Percentiles rank a stretch among this genome's conserved stretches.
phyloP scores from a whole-genome alignment of 2,329 filamentous ascomycete species.

The Lizonia empirigonia region DNA sequence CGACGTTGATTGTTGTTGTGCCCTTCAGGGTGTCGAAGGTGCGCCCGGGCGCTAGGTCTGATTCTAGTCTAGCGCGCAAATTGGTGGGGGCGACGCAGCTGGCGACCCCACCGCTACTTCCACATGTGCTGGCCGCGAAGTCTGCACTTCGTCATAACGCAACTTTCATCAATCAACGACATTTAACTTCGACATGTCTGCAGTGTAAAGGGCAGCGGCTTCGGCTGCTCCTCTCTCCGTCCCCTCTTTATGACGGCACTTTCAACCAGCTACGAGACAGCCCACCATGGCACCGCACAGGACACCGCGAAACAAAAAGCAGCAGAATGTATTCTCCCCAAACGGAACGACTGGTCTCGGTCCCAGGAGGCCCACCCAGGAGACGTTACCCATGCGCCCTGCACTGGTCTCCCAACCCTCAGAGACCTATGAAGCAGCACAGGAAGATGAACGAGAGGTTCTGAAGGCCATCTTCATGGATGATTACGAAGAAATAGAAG shows the following conservation, averaged over 20 bases:
- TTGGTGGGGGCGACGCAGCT: slow-evolving; percentile 27
- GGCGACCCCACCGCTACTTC: slow-evolving; percentile 31
- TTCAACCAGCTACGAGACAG: slow-evolving; percentile 44
- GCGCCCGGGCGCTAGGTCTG: slow-evolving; percentile 30
- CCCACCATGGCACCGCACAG: slow-evolving; percentile 55
- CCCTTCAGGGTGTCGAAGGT: slow-evolving; percentile 20
- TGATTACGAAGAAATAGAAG: slow-evolving; percentile 78
- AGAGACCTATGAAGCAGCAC: slow-evolving; percentile 76
- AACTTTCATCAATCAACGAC: slow-evolving; percentile 19
- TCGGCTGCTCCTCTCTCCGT: slow-evolving; percentile 53
- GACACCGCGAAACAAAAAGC: slow-evolving; percentile 51
- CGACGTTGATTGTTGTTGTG: slow-evolving; percentile 21
- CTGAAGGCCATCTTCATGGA: slow-evolving; percentile 88
- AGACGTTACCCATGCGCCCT: slow-evolving; percentile 39
- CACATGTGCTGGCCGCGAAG: slow-evolving; percentile 33
- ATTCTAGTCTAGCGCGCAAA: slow-evolving; percentile 17
- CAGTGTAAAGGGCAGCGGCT: slow-evolving; percentile 54
- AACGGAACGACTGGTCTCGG: slow-evolving; percentile 31
- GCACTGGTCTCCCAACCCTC: slow-evolving; percentile 50
- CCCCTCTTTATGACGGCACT: slow-evolving; percentile 40
- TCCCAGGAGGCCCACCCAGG: slow-evolving; percentile 33
- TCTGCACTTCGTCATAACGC: slow-evolving; percentile 27
- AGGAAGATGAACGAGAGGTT: slow-evolving; percentile 85
- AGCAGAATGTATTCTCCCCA: slow-evolving; percentile 40
- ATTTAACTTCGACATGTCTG: slow-evolving; percentile 39